Evolutionary conservation across 495 filamentous ascomycete species (phyloP).

Genomic region (Schizothecium vesticola): DNA sequence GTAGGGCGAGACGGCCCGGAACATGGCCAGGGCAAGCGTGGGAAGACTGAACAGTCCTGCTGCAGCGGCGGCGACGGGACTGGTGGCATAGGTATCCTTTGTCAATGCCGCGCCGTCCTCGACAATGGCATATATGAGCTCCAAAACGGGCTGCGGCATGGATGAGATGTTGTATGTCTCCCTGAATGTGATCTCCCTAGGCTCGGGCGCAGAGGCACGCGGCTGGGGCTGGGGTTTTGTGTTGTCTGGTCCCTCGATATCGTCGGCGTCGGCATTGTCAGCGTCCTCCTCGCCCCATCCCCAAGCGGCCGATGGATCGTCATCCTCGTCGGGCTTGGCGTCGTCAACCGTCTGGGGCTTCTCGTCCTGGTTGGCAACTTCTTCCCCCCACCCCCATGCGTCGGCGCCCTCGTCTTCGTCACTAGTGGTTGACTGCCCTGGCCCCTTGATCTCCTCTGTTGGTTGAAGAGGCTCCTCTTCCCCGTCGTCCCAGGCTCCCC

Average conservation of each 20-base stretch:
- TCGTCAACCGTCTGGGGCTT: constrained; percentile 15
- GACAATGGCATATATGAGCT: constrained; percentile 63
- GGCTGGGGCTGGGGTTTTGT: constrained; percentile 12
- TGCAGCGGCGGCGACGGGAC: constrained; percentile 63
- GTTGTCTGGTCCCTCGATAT: background rate
- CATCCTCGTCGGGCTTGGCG: constrained; percentile 37
- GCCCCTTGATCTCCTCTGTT: background rate
- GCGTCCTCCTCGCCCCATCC: constrained; percentile 66
- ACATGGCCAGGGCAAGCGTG: constrained; percentile 81
- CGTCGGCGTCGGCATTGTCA: constrained; percentile 11
- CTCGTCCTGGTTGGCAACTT: constrained; percentile 34
- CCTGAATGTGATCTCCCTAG: constrained; percentile 61
- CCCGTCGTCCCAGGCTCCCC: constrained; percentile 69
- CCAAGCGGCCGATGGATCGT: constrained; percentile 59
- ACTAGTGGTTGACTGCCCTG: constrained; percentile 2
- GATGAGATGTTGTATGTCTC: constrained; percentile 85
- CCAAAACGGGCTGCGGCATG: constrained; percentile 70
- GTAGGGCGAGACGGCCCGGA: constrained; percentile 75
- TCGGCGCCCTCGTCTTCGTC: constrained; percentile 47
- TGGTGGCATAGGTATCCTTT: constrained; percentile 31
- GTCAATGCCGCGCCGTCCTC: constrained; percentile 63
- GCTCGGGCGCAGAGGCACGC: constrained; percentile 20
- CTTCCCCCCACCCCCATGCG: constrained; percentile 58
- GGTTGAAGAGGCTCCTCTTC: constrained; percentile 36
- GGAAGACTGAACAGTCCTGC: constrained; percentile 73